phyloP scores from a whole-genome alignment of 192 early-diverging fungal species.

The Coemansia sp. region DNA sequence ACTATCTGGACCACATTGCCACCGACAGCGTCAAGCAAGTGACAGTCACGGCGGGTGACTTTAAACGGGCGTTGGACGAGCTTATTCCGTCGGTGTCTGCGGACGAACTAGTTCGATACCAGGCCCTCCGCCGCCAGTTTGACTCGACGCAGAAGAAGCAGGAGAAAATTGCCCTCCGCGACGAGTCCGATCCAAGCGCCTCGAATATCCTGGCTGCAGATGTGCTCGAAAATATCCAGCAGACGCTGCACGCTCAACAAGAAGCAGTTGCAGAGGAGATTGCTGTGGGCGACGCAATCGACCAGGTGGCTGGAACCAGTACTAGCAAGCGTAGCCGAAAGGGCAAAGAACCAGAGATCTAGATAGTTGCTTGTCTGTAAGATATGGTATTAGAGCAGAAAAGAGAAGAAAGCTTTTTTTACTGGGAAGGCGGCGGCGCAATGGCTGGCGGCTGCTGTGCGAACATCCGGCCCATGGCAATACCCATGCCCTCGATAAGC shows the following conservation, averaged over 20 bases:
- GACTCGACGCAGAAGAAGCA: slow-evolving; percentile 49
- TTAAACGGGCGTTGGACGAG: slow-evolving; percentile 75
- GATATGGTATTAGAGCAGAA: no score
- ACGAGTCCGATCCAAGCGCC: not conserved
- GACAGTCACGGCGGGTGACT: slow-evolving; percentile 77
- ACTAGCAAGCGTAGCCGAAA: slow-evolving; percentile 17
- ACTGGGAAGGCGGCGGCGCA: slow-evolving; percentile 34
- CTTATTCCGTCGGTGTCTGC: slow-evolving; percentile 85
- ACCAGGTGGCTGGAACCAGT: not conserved
- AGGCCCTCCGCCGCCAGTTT: slow-evolving; percentile 76
- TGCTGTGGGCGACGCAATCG: not conserved
- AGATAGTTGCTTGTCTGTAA: not conserved
- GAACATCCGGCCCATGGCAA: slow-evolving; percentile 66
- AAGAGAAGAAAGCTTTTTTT: slow-evolving; percentile 5
- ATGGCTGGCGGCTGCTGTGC: slow-evolving; percentile 59
- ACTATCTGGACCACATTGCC: slow-evolving; percentile 85
- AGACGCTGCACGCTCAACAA: not conserved
- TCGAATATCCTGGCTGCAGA: not conserved
- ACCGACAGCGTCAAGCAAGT: slow-evolving; percentile 68
- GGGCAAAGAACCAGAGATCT: slow-evolving; percentile 33
- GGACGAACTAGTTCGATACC: slow-evolving; percentile 84
- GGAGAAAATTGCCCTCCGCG: not conserved
- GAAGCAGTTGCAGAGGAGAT: not conserved
- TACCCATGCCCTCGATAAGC: slow-evolving; percentile 92
- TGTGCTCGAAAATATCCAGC: slow-evolving; percentile 1